These are phyloP conservation scores for Yamadazyma trypodendri DNA, from an alignment of 1,139 yeast genomes.

Conservation along the genomic window DNA sequence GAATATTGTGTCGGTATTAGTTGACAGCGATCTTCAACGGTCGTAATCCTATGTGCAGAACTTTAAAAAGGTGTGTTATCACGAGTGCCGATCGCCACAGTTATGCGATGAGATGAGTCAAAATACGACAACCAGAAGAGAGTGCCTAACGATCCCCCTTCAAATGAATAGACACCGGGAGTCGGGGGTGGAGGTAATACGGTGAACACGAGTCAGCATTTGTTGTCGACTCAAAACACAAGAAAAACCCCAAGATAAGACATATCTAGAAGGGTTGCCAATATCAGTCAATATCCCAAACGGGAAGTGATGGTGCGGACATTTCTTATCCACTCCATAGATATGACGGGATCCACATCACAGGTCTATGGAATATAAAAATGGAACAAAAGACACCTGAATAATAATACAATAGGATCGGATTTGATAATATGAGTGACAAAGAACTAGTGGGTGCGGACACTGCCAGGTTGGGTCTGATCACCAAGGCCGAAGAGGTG, in stretches of 20 bases:
- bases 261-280: too few relatives aligned
- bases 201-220: too few relatives aligned
- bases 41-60: too few relatives aligned
- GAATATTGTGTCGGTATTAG: constrained; percentile 3
- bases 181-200: too few relatives aligned
- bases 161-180: too few relatives aligned
- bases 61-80: too few relatives aligned
- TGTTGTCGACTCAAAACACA: too few relatives aligned
- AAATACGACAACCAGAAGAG: too few relatives aligned
- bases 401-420: neutral
- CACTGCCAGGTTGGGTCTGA: neutral
- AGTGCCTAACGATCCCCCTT: too few relatives aligned
- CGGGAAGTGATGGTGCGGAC: neutral
- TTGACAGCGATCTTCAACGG: neutral
- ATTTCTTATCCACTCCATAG: neutral
- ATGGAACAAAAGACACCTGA: neutral
- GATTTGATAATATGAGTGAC: neutral
- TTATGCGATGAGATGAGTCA: constrained; percentile 1
- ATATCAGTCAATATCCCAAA: too few relatives aligned
- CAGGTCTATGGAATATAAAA: neutral
- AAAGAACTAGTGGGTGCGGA: neutral
- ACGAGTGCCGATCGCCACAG: neutral
- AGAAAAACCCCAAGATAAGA: too few relatives aligned
- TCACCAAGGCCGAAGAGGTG: neutral
- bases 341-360: constrained; percentile 1